Evolutionary conservation across 1,139 yeast genomes (phyloP).

Genomic region (Yarrowia galli): DNA sequence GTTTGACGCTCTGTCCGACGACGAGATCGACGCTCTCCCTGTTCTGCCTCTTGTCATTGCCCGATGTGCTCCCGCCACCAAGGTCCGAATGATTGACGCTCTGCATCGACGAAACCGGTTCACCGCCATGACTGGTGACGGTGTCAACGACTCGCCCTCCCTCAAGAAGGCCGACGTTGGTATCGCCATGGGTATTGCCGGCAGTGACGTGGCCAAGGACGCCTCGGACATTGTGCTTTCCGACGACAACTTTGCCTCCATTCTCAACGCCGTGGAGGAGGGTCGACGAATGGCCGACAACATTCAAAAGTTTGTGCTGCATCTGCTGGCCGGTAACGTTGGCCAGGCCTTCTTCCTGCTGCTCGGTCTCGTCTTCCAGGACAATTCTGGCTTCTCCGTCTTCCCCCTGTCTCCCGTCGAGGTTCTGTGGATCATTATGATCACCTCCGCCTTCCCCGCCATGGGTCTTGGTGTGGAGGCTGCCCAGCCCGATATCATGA

Average conservation of each 20-base stretch:
- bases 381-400: constrained; percentile 64
- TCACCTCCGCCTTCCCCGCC: constrained; percentile 83
- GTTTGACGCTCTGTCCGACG: constrained; percentile 69
- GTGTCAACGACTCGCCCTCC: constrained; percentile 85
- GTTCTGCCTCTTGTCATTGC: constrained; percentile 82
- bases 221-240: constrained; percentile 77
- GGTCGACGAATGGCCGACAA: constrained; percentile 84
- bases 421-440: constrained; percentile 79
- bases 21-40: constrained; percentile 70
- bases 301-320: constrained; percentile 83
- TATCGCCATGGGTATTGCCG: constrained; percentile 85
- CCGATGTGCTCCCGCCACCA: constrained; percentile 85
- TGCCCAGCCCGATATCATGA: constrained; percentile 72
- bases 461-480: constrained; percentile 81
- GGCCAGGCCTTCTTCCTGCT: constrained; percentile 77
- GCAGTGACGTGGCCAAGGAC: constrained; percentile 83
- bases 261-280: constrained; percentile 79
- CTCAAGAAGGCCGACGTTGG: constrained; percentile 84
- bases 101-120: constrained; percentile 73
- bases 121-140: constrained; percentile 90
- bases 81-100: constrained; percentile 84
- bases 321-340: constrained; percentile 77
- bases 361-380: constrained; percentile 76
- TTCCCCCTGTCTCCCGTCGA: constrained; percentile 83
- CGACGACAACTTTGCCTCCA: constrained; percentile 80